Evolutionary conservation across 83 land plant species (phyloP).

Genomic region (Diphasiastrum complanatum): DNA sequence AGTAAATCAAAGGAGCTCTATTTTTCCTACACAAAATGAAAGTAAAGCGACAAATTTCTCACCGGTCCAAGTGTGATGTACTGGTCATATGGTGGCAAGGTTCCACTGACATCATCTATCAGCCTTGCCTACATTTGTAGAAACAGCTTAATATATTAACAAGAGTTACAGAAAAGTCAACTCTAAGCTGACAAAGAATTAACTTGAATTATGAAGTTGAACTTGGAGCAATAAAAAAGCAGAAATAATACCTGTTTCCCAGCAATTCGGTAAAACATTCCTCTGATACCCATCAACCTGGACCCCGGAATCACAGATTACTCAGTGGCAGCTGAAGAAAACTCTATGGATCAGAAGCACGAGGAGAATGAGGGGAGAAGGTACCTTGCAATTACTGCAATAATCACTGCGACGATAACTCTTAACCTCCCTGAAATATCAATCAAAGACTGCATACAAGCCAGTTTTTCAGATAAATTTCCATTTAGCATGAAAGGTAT

Average conservation of each 20-base stretch:
- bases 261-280: constrained; percentile 47
- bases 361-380: not conserved
- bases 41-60: not conserved
- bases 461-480: constrained; percentile 8
- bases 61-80: constrained; percentile 50
- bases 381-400: constrained; percentile 46
- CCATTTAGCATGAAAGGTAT: not conserved
- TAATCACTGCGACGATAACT: constrained; percentile 34
- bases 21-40: not conserved
- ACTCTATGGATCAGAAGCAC: not conserved
- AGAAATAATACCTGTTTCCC: constrained; percentile 47
- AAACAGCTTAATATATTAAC: not conserved
- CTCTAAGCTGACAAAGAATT: not conserved
- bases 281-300: constrained; percentile 37
- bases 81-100: constrained; percentile 48
- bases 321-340: not conserved
- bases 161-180: not conserved
- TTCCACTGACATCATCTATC: constrained; percentile 49
- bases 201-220: constrained; percentile 5
- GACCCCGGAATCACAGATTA: not conserved
- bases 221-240: no score
- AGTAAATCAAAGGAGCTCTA: not conserved
- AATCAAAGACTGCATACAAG: constrained; percentile 32
- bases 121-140: constrained; percentile 36
- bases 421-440: constrained; percentile 39